Conservation (phyloP, 192 early-diverging fungal species). For the Tieghemiomyces parasiticus region DNA sequence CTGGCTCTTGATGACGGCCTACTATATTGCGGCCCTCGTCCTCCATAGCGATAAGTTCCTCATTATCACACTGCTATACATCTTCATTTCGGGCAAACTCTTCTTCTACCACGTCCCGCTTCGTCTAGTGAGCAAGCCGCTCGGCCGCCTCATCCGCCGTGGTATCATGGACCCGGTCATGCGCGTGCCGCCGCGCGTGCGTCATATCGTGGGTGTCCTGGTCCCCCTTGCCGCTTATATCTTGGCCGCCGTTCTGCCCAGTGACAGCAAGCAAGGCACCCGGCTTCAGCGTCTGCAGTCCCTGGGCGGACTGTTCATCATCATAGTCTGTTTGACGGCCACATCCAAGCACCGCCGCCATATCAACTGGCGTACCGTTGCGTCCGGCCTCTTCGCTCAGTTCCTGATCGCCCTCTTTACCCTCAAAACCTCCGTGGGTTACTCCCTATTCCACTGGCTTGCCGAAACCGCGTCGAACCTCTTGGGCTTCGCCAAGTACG, state of each 20-base stretch:
- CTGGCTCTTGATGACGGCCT: constrained; percentile 40
- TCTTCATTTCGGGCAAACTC: constrained; percentile 31
- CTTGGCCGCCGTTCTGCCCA: constrained; percentile 32
- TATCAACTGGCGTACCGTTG: constrained; percentile 63
- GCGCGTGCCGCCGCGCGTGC: constrained; percentile 24
- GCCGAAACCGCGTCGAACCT: constrained; percentile 36
- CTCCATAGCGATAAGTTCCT: constrained; percentile 32
- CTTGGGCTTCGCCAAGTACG: constrained; percentile 49
- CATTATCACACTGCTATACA: constrained; percentile 33
- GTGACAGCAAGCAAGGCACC: constrained; percentile 27
- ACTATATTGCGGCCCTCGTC: constrained; percentile 40
- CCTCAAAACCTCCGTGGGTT: constrained; percentile 50
- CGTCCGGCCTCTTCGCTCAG: constrained; percentile 52
- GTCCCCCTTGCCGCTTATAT: constrained; percentile 37
- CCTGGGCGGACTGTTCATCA: constrained; percentile 47
- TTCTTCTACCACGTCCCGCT: constrained; percentile 28
- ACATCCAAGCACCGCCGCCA: constrained; percentile 44
- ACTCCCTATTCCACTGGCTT: constrained; percentile 56
- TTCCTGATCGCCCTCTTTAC: constrained; percentile 69
- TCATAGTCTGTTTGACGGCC: constrained; percentile 25
- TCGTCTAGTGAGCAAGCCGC: constrained; percentile 17
- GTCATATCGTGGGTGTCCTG: constrained; percentile 24
- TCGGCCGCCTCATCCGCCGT: constrained; percentile 18
- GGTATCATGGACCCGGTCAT: constrained; percentile 14
- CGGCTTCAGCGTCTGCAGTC: constrained; percentile 62